These are phyloP conservation scores for Didymella keratinophila DNA, from an alignment of 2,329 filamentous ascomycete species.

Conservation along the genomic window DNA sequence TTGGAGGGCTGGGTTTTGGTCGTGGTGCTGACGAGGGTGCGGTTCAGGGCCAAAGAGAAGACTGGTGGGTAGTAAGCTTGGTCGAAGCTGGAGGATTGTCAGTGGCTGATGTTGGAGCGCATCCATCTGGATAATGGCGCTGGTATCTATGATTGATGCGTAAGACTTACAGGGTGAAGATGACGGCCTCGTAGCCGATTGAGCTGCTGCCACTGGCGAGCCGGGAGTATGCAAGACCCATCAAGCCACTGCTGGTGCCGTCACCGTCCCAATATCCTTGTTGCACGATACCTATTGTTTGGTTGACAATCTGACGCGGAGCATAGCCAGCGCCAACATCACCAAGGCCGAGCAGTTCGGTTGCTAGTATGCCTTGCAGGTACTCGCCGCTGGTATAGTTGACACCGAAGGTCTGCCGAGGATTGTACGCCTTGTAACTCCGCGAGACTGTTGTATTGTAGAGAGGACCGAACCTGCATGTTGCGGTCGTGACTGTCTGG, in stretches of 20 bases:
- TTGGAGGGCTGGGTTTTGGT: constrained; percentile 15
- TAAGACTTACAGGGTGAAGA: constrained; percentile 35
- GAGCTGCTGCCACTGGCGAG: constrained; percentile 24
- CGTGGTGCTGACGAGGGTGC: constrained; percentile 16
- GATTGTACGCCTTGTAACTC: constrained; percentile 5
- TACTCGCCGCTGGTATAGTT: constrained; percentile 39
- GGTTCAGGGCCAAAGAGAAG: constrained; percentile 38
- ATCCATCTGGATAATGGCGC: not conserved
- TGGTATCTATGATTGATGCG: not conserved
- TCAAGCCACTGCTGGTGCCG: constrained; percentile 37
- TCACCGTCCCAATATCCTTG: constrained; percentile 42
- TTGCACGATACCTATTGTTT: constrained; percentile 41
- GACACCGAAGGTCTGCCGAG: constrained; percentile 27
- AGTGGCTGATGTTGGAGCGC: not conserved
- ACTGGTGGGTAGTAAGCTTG: constrained; percentile 25
- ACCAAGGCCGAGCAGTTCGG: constrained; percentile 32
- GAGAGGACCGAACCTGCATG: constrained; percentile 32
- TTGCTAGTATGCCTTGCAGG: constrained; percentile 31
- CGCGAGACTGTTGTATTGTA: constrained; percentile 21
- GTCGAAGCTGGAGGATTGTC: constrained; percentile 8
- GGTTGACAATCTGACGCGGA: constrained; percentile 25
- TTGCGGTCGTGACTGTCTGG: constrained; percentile 1
- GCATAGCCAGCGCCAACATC: constrained; percentile 19
- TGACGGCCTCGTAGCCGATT: constrained; percentile 34
- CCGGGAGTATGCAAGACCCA: constrained; percentile 39